Evolutionary conservation across 352 stramenopile species (phyloP).

Genomic region (Pilasporangium apinafurcum): DNA sequence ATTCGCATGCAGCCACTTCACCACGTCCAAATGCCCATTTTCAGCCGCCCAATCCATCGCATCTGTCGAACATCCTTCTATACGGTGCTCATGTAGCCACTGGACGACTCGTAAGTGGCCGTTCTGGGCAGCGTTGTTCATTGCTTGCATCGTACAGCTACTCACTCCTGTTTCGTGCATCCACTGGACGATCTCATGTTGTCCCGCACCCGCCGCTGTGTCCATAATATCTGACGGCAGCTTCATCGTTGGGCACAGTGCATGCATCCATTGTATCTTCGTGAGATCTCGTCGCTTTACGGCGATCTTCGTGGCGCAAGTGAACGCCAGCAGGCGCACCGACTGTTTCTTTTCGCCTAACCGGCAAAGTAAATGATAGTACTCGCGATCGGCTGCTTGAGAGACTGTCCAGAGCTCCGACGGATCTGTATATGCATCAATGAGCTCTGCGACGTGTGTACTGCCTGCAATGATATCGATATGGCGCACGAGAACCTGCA

Average conservation of each 20-base stretch:
- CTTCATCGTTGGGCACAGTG: no score
- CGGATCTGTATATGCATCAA: slow-evolving; percentile 4
- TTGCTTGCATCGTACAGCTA: slow-evolving; percentile 2
- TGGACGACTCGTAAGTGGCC: slow-evolving; percentile 2
- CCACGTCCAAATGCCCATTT: slow-evolving; percentile 5
- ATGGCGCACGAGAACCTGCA: slow-evolving; percentile 1
- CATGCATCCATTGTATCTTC: background rate
- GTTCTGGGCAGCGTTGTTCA: background rate
- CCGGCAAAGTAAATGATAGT: no score
- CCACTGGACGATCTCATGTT: slow-evolving; percentile 7
- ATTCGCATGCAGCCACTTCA: no score
- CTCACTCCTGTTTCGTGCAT: slow-evolving; percentile 1
- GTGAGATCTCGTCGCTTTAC: background rate
- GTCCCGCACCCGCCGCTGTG: background rate
- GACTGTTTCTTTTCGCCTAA: no score
- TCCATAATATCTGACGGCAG: slow-evolving; percentile 1
- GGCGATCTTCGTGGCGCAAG: background rate
- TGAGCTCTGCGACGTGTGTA: background rate
- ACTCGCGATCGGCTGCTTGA: background rate
- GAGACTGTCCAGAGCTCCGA: slow-evolving; percentile 1
- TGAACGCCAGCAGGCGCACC: slow-evolving; percentile 1
- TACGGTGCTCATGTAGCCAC: slow-evolving; percentile 8
- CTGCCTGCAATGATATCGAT: no score
- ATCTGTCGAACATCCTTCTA: slow-evolving; percentile 3
- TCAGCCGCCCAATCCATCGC: slow-evolving; percentile 4